Percentiles rank a stretch among this genome's conserved stretches.
These are phyloP conservation scores for Salix purpurea DNA, from an alignment of 345 rosid species.

Conservation along the genomic window DNA sequence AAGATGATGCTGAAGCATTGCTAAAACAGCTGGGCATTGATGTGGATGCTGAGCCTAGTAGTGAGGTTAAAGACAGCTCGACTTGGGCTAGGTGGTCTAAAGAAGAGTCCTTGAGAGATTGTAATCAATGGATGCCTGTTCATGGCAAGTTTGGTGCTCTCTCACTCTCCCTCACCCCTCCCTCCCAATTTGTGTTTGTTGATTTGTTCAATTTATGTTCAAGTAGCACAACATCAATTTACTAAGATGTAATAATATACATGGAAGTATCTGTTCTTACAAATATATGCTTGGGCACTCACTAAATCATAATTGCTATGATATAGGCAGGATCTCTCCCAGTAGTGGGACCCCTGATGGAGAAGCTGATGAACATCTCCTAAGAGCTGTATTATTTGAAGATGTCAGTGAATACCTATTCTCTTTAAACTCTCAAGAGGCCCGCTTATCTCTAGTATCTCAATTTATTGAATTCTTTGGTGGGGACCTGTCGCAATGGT, in stretches of 20 bases:
- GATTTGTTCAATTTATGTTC: background rate
- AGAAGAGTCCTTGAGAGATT: constrained; percentile 75
- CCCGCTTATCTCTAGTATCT: constrained; percentile 62
- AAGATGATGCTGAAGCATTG: constrained; percentile 83
- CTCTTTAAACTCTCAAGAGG: constrained; percentile 63
- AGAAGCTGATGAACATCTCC: constrained; percentile 64
- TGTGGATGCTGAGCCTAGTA: constrained; percentile 51
- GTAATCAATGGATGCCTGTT: constrained; percentile 82
- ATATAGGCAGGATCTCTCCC: constrained; percentile 39
- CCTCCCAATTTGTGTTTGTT: background rate
- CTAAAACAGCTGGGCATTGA: constrained; percentile 79
- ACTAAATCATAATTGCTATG: background rate
- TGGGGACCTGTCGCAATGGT: constrained; percentile 64
- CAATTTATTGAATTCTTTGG: constrained; percentile 87
- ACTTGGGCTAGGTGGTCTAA: constrained; percentile 89
- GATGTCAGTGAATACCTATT: constrained; percentile 75
- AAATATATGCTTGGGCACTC: background rate
- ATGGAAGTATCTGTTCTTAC: too few relatives aligned
- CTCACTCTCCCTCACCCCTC: constrained; percentile 13
- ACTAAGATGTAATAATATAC: too few relatives aligned
- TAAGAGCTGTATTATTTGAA: constrained; percentile 68
- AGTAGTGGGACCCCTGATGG: constrained; percentile 37
- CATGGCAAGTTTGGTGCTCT: constrained; percentile 48
- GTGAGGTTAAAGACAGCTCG: constrained; percentile 65
- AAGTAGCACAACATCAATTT: background rate